These are phyloP conservation scores for Pleurotus djamor DNA, from an alignment of 768 basidiomycete genomes.

Conservation along the genomic window DNA sequence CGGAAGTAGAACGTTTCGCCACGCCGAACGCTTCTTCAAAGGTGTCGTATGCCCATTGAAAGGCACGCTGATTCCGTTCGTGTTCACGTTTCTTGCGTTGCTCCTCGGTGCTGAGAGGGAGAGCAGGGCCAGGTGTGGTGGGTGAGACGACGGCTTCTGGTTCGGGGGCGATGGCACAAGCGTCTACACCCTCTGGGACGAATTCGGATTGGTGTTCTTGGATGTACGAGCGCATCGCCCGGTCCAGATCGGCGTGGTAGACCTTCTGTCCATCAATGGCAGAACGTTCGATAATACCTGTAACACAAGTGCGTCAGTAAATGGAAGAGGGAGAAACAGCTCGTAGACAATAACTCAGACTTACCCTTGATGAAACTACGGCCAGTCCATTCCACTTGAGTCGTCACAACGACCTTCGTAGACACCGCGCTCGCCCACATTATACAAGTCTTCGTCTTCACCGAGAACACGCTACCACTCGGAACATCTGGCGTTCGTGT, in stretches of 20 bases:
- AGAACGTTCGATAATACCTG: conserved; percentile 92
- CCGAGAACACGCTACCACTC: conserved; percentile 87
- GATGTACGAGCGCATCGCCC: conserved; percentile 86
- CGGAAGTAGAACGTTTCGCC: conserved; percentile 64
- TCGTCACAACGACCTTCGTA: conserved; percentile 82
- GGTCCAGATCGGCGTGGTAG: conserved; percentile 82
- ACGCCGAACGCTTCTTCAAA: conserved; percentile 75
- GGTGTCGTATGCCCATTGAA: conserved; percentile 91
- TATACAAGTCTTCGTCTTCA: conserved; percentile 93
- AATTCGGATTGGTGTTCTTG: conserved; percentile 89
- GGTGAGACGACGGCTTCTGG: conserved; percentile 11
- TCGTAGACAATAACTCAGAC: too few species aligned
- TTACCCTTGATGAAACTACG: conserved; percentile 94
- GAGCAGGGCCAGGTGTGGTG: conserved; percentile 13
- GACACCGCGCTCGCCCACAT: conserved; percentile 87
- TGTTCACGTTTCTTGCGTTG: conserved; percentile 58
- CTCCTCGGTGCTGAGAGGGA: conserved; percentile 24
- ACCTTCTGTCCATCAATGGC: conserved; percentile 89
- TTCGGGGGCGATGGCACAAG: conserved; percentile 45
- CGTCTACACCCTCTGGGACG: conserved; percentile 76
- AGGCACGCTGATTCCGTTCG: conserved; percentile 66
- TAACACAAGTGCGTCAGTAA: background rate
- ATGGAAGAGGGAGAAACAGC: conserved; percentile 9
- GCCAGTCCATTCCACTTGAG: conserved; percentile 94
- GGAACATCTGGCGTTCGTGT: conserved; percentile 95